These are phyloP conservation scores for Leishmania martiniquensis DNA, from an alignment of 208 protist species.

Conservation along the genomic window DNA sequence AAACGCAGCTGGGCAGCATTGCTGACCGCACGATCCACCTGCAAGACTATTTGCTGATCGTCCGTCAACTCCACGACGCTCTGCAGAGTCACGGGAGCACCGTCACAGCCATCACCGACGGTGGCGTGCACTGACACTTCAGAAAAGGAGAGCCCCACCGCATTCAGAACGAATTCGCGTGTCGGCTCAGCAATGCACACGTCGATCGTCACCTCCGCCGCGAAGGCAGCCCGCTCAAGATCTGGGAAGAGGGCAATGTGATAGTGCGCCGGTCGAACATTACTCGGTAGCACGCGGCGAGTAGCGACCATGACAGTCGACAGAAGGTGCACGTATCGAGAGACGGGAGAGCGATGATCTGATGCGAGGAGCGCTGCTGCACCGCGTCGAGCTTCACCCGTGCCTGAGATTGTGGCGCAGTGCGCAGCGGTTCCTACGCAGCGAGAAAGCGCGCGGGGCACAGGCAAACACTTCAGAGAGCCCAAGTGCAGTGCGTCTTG, in stretches of 20 bases:
- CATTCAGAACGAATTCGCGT: conserved; percentile 68
- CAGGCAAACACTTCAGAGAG: neutral
- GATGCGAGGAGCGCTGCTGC: neutral
- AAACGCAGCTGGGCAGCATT: conserved; percentile 60
- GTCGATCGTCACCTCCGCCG: conserved; percentile 59
- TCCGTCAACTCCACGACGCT: conserved; percentile 30
- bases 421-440: neutral
- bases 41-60: conserved; percentile 41
- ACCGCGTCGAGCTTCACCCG: neutral
- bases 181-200: conserved; percentile 25
- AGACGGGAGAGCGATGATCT: neutral
- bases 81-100: conserved; percentile 22
- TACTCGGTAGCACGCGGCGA: conserved; percentile 64
- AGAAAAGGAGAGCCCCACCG: conserved; percentile 53
- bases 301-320: conserved; percentile 10
- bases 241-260: conserved; percentile 61
- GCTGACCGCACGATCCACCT: conserved; percentile 14
- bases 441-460: neutral
- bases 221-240: conserved; percentile 71
- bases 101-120: neutral
- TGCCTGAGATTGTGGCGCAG: neutral
- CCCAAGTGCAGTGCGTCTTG: neutral
- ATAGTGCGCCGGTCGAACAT: conserved; percentile 61
- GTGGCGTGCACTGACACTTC: conserved; percentile 31
- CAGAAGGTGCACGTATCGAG: neutral